Base-by-base conservation (phyloP, 202 grass and related monocot genomes). In the Panicum hallii region DNA sequence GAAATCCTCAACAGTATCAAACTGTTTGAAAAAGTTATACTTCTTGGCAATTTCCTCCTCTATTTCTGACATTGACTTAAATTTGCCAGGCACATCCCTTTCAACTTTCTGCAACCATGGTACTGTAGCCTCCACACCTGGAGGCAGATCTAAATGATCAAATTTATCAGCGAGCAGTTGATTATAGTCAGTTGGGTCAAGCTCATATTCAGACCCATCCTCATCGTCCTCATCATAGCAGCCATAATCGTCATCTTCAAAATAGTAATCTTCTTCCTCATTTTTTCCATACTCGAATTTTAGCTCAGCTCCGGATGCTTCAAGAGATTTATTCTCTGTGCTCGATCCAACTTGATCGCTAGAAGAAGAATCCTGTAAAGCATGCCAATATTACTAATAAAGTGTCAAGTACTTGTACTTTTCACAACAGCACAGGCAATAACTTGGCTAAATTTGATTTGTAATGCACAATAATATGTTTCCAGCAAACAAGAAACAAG, bases 11-110 rank as follows among this genome's bases (percentile, higher is more conserved):
- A 95, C 91, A 30, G 82, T 90, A 70, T 99, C 91, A 86, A 99
- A 95, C 68, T 92, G 86, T 63, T 99, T 99, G 77, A 99, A 99
- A 55, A 85, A 93, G 50, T 86, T 89, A 40, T 93, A 99, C 81
- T 90, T 99, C 43, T 65, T 86, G 70, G 88, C 84, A 84, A 92
- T 92, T 72, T 92, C 96, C 75, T 87, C 85, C 48, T 93, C 89
- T 78, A 89, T 86, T 87, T 94, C 90, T 80, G 80, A 67, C 87
- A 80, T 92, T 12, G 93, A 67, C 79, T 85, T 91, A 82, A 70
- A 92, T 52, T 55, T 64, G 30, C 22, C 40, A 64, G 72, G 84
- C 8, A 26, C 82, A 30, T 75, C 66, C 40, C 38, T 61, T 78
- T 17, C 74, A 66, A 36, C 30, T 81, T 88, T 89, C n/a, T 91